Evolutionary conservation across 768 basidiomycete species (phyloP).

Genomic region (Fomitopsis serialis): DNA sequence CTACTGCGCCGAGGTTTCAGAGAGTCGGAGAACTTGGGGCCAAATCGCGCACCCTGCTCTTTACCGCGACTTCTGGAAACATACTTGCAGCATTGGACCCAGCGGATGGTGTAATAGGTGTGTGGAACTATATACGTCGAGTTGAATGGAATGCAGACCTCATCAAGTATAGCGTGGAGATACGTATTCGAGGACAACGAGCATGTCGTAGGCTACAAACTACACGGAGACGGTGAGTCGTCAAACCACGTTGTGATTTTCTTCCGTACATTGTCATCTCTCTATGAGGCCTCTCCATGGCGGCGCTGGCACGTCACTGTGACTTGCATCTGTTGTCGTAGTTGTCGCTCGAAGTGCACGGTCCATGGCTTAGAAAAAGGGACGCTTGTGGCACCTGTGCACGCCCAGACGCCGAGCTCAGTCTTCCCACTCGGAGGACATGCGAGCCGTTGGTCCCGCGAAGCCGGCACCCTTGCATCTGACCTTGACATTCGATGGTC

Average conservation of each 20-base stretch:
- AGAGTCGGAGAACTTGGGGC: constrained; percentile 25
- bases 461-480: too few relatives aligned
- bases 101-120: constrained; percentile 68
- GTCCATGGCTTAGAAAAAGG: too few relatives aligned
- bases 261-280: neutral
- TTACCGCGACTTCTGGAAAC: constrained; percentile 68
- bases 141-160: neutral
- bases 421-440: too few relatives aligned
- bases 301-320: too few relatives aligned
- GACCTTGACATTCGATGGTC: too few relatives aligned
- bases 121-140: constrained; percentile 15
- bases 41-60: constrained; percentile 39
- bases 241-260: neutral
- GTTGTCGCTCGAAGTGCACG: too few relatives aligned
- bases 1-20: constrained; percentile 59
- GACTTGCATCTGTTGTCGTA: too few relatives aligned
- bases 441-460: too few relatives aligned
- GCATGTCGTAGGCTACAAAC: constrained; percentile 57
- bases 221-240: constrained; percentile 51
- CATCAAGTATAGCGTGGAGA: constrained; percentile 62
- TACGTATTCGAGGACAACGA: constrained; percentile 70
- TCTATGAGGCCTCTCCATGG: too few relatives aligned
- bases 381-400: too few relatives aligned
- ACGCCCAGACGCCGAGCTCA: too few relatives aligned
- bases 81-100: constrained; percentile 71